A percentile compares a stretch with the other conserved stretches of the same genome.
Evolutionary conservation across 2,329 filamentous ascomycete species (phyloP).

Genomic region (Passalora sequoiae): DNA sequence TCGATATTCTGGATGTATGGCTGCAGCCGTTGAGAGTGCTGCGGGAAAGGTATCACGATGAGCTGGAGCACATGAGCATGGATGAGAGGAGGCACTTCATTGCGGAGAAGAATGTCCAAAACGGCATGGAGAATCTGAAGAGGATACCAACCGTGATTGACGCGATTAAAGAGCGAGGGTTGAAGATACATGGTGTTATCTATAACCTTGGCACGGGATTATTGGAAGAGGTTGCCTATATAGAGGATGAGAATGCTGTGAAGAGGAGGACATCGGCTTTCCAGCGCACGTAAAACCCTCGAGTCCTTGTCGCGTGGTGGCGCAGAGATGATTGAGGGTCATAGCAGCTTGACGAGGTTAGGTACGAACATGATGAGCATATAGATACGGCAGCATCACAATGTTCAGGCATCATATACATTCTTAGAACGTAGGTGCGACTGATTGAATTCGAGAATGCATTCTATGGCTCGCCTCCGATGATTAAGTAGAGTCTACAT

Average conservation of each 20-base stretch:
- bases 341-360: too few relatives aligned
- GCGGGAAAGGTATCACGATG: slow-evolving; percentile 48
- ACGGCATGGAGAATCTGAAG: slow-evolving; percentile 62
- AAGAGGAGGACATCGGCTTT: slow-evolving; percentile 23
- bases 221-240: slow-evolving; percentile 48
- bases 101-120: slow-evolving; percentile 70
- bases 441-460: too few relatives aligned
- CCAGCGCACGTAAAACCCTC: slow-evolving; percentile 25
- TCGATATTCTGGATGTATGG: slow-evolving; percentile 59
- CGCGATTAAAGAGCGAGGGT: slow-evolving; percentile 62
- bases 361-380: too few relatives aligned
- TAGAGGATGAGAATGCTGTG: slow-evolving; percentile 29
- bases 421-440: too few relatives aligned
- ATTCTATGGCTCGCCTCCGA: too few relatives aligned
- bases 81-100: slow-evolving; percentile 52
- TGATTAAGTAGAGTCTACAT: too few relatives aligned
- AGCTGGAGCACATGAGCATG: slow-evolving; percentile 43
- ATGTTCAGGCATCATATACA: too few relatives aligned
- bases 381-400: too few relatives aligned
- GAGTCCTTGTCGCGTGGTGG: too few relatives aligned
- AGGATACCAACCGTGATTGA: slow-evolving; percentile 65
- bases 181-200: slow-evolving; percentile 72
- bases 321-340: too few relatives aligned
- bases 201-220: slow-evolving; percentile 61
- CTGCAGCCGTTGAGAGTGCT: slow-evolving; percentile 53